Evolutionary conservation across 2,329 filamentous ascomycete genomes (phyloP), one percentile per base, ranked within the genome.

Genomic region (Exophiala sp.): DNA sequence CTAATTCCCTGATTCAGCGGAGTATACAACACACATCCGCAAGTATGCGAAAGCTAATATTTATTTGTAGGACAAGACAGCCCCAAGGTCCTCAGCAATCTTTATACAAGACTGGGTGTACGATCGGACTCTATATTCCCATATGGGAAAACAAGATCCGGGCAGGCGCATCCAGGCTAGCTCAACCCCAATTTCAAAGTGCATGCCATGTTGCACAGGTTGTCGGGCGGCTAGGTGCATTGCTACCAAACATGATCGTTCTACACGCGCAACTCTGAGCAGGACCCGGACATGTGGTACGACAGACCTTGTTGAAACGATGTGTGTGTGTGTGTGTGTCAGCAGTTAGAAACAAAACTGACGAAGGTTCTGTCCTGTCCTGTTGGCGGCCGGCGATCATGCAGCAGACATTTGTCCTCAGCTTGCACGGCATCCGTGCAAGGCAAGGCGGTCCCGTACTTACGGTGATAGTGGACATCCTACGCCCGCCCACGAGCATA

Each of bases 171-270:
- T 46, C 24, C 30, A 29, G n/a, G 35, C 29, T 45, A 44, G 38
- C 27, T 34, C 45, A 45, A 40, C 43, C 46, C 38, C 38, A 41
- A 14, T 48, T 46, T 45, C 40, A 18, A 18, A 44, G 32, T 22
- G 18, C 13, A 21, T 10, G 48, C 50, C 13, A 21, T 10, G 48
- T 52, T 45, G 32, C 43, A 52, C 53, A 52, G 34, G 22, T 14
- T 19, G n/a, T 49, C 24, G 35, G 38, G 24, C 18, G 53, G 39
- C 3, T 27, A 46, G 43, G 43, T 22, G 50, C 50, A 56, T 40
- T 19, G 18, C 40, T 52, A 56, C 50, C 53, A 48, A 56, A 48
- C 50, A 43, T 42, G 39, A 50, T 42, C 40, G 29, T 53, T 39
- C 24, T 44, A 41, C 50, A 32, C 43, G 40, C 14, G 22, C 7